A percentile compares a stretch with the other conserved stretches of the same genome.
Evolutionary conservation across 208 protist species (phyloP).

Genomic region (Crithidia acanthocephali): DNA sequence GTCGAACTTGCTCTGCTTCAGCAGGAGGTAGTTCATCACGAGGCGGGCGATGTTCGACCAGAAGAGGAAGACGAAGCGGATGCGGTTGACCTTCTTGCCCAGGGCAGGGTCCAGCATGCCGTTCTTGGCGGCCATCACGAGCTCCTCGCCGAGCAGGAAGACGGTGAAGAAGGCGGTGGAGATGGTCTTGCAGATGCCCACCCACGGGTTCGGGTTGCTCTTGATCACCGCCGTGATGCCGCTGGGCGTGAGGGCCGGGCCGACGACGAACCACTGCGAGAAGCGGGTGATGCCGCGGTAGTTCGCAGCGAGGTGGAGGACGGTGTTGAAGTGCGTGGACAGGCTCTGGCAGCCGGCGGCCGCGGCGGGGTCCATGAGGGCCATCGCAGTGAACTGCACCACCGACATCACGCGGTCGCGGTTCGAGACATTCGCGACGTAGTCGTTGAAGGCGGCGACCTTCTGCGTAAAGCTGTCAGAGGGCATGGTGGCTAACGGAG

Average conservation of each 20-base stretch:
- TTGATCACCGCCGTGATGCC: conserved; percentile 48
- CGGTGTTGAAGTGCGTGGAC: conserved; percentile 46
- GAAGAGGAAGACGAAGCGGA: conserved; percentile 85
- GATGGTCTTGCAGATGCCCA: conserved; percentile 58
- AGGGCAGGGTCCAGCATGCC: conserved; percentile 42
- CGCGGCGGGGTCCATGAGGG: conserved; percentile 45
- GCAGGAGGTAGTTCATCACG: conserved; percentile 63
- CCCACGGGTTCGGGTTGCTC: conserved; percentile 41
- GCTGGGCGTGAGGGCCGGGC: conserved; percentile 54
- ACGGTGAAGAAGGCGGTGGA: conserved; percentile 73
- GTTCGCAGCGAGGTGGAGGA: conserved; percentile 62
- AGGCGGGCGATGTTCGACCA: conserved; percentile 82
- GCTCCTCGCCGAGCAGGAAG: conserved; percentile 80
- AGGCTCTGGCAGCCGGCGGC: conserved; percentile 44
- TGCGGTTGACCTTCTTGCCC: conserved; percentile 56
- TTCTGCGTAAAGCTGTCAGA: conserved; percentile 24
- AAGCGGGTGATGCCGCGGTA: conserved; percentile 79
- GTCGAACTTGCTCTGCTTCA: conserved; percentile 52
- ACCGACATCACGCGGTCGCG: conserved; percentile 77
- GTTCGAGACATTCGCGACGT: conserved; percentile 50
- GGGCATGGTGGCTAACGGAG: conserved; percentile 21
- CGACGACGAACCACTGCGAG: conserved; percentile 71
- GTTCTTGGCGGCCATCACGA: conserved; percentile 62
- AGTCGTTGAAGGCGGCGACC: conserved; percentile 55
- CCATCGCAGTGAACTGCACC: conserved; percentile 68